A percentile compares a stretch with the other conserved stretches of the same genome.
These are phyloP conservation scores for Friedmanniomyces simplex DNA, from an alignment of 495 filamentous ascomycete species.

Conservation along the genomic window DNA sequence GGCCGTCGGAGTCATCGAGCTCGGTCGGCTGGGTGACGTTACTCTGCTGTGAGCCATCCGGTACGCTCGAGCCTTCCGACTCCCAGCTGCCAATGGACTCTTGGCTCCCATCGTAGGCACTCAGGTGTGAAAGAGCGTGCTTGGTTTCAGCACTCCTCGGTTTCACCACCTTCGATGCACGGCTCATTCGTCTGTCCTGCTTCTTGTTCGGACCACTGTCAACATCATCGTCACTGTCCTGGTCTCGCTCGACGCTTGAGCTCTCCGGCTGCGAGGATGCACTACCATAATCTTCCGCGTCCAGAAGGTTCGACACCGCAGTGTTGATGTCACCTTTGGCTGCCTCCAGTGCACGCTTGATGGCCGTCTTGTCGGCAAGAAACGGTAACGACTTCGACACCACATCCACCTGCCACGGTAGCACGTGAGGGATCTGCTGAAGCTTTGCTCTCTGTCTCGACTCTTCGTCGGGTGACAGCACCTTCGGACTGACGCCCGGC, in stretches of 20 bases:
- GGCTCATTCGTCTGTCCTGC: constrained; percentile 36
- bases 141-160: constrained; percentile 9
- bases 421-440: constrained; percentile 32
- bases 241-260: constrained; percentile 41
- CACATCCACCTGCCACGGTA: constrained; percentile 53
- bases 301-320: constrained; percentile 49
- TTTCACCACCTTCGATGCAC: constrained; percentile 17
- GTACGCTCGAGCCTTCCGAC: constrained; percentile 15
- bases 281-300: constrained; percentile 36
- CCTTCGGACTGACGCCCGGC: constrained; percentile 34
- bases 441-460: constrained; percentile 29
- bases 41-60: constrained; percentile 9
- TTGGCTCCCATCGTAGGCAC: constrained; percentile 16
- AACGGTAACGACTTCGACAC: constrained; percentile 49
- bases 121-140: constrained; percentile 12
- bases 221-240: constrained; percentile 37
- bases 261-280: constrained; percentile 29
- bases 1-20: neutral
- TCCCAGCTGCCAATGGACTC: constrained; percentile 21
- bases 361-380: constrained; percentile 42
- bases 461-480: constrained; percentile 24
- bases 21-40: constrained; percentile 5
- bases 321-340: constrained; percentile 50
- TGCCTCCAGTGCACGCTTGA: constrained; percentile 48
- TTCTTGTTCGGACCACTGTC: constrained; percentile 39